Evolutionary conservation across 345 rosid genomes (phyloP), one percentile per base, ranked within the genome.

Genomic region (Populus ilicifolia): DNA sequence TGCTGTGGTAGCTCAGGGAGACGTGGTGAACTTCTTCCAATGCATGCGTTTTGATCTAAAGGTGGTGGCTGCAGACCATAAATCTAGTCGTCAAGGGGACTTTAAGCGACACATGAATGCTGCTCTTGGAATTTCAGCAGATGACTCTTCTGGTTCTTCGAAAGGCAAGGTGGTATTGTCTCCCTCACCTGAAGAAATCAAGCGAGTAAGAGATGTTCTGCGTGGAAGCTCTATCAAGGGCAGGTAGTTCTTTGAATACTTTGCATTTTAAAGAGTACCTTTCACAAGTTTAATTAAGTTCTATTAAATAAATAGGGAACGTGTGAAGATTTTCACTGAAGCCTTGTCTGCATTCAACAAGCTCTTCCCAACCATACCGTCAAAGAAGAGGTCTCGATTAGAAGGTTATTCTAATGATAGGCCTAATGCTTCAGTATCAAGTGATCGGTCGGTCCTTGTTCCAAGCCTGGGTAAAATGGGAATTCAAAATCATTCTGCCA

Each of bases 351-450:
- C 87, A 69, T 85, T 94, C 83, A 94, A 90, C 87, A 89, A 94
- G 80, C 86, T 84, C 80, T 90, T 94, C 75, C 93, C 97, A 17
- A 85, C 79, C 76, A 67, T 92, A 78, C 88, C 92, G 65, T 84
- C 96, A 69, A 96, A 91, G 91, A 94, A 91, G 85, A 92, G 98
- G 84, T 90, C 97, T 77, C 89, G 97, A 73, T 82, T 86, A 82
- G 99, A 94, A 76, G 83, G 87, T 27, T 88, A 87, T 86, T 70
- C 89, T 76, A 80, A 73, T 87, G 97, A 92, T 41, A 91, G 92
- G 35, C 48, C 89, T 59, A 82, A 83, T 82, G 73, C 87, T 69
- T 74, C 78, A 74, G 77, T 84, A 71, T 87, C 94, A 66, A 88
- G 81, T 79, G 98, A 90, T 74, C 90, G 90, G 59, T 84, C 90